A percentile compares a stretch with the other conserved stretches of the same genome.
These are phyloP conservation scores for Porphyrellus sp. DNA, from an alignment of 1,284 basidiomycete species.

Conservation along the genomic window DNA sequence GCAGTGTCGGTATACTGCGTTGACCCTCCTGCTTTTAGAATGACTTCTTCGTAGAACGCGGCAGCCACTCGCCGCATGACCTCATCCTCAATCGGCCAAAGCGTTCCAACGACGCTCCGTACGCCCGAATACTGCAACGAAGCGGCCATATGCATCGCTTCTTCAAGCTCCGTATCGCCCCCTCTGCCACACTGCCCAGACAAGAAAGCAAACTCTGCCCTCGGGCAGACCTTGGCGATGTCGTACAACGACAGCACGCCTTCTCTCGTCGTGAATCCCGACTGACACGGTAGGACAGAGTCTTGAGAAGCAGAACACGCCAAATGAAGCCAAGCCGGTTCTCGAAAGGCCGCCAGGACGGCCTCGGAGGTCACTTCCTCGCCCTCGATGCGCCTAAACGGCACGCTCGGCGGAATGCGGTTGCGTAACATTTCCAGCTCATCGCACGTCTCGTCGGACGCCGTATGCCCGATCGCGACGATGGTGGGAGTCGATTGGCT, in stretches of 20 bases:
- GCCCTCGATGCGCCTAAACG: slow-evolving; percentile 28
- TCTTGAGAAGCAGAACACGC: slow-evolving; percentile 21
- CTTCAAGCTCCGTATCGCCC: slow-evolving; percentile 9
- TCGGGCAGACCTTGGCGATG: slow-evolving; percentile 26
- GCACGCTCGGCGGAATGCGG: slow-evolving; percentile 14
- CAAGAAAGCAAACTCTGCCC: slow-evolving; percentile 38
- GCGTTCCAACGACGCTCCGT: slow-evolving; percentile 22
- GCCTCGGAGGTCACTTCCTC: slow-evolving; percentile 11
- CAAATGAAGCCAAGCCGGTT: slow-evolving; percentile 31
- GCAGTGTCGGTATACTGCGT: slow-evolving; percentile 19
- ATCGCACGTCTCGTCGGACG: slow-evolving; percentile 7
- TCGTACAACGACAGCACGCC: slow-evolving; percentile 27
- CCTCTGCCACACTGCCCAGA: slow-evolving; percentile 29
- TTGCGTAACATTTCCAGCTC: slow-evolving; percentile 22
- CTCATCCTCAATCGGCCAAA: slow-evolving; percentile 23
- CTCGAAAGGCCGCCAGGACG: slow-evolving; percentile 16
- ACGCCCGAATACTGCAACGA: slow-evolving; percentile 26
- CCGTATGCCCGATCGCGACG: slow-evolving; percentile 21
- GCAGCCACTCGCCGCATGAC: slow-evolving; percentile 16
- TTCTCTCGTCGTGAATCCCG: slow-evolving; percentile 28
- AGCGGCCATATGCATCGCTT: slow-evolving; percentile 20
- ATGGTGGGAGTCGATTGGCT: slow-evolving; percentile 7
- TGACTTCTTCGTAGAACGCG: slow-evolving; percentile 24
- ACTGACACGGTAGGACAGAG: slow-evolving; percentile 19
- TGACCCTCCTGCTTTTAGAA: slow-evolving; percentile 11